phyloP scores from a whole-genome alignment of 2,329 filamentous ascomycete species.

The Reticulascus tulasneorum region DNA sequence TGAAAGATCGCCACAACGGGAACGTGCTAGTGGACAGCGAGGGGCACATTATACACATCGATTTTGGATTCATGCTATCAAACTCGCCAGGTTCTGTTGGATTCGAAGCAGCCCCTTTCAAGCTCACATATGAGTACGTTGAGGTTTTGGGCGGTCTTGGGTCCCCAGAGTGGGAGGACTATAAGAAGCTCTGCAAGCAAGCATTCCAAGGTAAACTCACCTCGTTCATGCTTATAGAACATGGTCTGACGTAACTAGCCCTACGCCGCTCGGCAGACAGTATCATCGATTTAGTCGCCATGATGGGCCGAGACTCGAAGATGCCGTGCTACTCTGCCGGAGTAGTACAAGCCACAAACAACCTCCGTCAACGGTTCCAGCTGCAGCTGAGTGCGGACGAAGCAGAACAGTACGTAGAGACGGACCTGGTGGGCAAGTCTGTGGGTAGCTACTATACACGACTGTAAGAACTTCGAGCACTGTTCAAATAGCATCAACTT shows the following conservation, averaged over 20 bases:
- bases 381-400: constrained; percentile 79
- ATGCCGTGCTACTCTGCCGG: constrained; percentile 82
- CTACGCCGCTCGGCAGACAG: constrained; percentile 74
- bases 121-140: constrained; percentile 81
- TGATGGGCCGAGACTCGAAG: constrained; percentile 79
- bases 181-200: constrained; percentile 76
- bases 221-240: not conserved
- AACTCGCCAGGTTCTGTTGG: constrained; percentile 81
- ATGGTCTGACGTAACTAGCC: constrained; percentile 38
- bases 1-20: constrained; percentile 83
- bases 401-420: constrained; percentile 76
- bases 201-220: constrained; percentile 68
- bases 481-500: not conserved
- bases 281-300: constrained; percentile 74
- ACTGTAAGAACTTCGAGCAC: constrained; percentile 53
- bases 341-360: constrained; percentile 64
- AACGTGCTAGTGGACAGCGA: constrained; percentile 83
- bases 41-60: constrained; percentile 83
- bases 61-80: constrained; percentile 87
- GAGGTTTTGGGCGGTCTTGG: constrained; percentile 74
- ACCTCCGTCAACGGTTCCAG: constrained; percentile 72
- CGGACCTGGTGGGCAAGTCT: constrained; percentile 74
- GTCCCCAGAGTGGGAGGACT: constrained; percentile 67
- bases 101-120: constrained; percentile 84
- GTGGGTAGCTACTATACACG: constrained; percentile 84